phyloP scores from a whole-genome alignment of 805 yeast genomes.

The Candida boidinii region DNA sequence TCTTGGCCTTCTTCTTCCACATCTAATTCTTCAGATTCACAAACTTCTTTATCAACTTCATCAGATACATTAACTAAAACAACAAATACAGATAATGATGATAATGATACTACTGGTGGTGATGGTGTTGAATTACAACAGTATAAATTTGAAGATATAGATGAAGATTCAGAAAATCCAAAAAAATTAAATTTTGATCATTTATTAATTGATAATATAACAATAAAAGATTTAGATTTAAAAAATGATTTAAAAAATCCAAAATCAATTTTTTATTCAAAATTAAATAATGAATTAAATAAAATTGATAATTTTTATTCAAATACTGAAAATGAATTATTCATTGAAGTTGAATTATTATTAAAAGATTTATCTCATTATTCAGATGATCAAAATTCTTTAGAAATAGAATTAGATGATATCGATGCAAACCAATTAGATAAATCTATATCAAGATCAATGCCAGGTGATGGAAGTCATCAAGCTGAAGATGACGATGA shows the following conservation, averaged over 20 bases:
- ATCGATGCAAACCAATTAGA: not conserved
- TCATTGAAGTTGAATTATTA: conserved; percentile 35
- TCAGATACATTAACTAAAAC: too few species aligned
- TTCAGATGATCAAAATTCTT: conserved; percentile 1
- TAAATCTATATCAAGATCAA: conserved; percentile 15
- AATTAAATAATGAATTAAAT: conserved; percentile 36
- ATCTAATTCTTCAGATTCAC: too few species aligned
- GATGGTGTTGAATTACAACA: too few species aligned
- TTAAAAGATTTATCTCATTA: conserved; percentile 35
- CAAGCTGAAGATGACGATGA: conserved; percentile 28
- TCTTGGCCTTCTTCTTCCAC: too few species aligned
- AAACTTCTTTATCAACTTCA: too few species aligned
- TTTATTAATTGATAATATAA: conserved; percentile 10
- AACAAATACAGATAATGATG: too few species aligned
- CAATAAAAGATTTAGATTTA: conserved; percentile 13
- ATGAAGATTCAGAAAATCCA: conserved; percentile 2
- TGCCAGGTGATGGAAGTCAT: conserved; percentile 3
- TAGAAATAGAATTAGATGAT: not conserved
- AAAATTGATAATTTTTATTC: conserved; percentile 47
- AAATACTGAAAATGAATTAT: conserved; percentile 36
- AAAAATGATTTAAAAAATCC: conserved; percentile 26
- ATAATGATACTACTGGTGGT: too few species aligned
- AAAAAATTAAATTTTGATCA: conserved; percentile 5
- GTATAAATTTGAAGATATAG: conserved; percentile 1
- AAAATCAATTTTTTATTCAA: conserved; percentile 35